Conservation (phyloP, 2,329 filamentous ascomycete species). For the Cladosporium halotolerans region DNA sequence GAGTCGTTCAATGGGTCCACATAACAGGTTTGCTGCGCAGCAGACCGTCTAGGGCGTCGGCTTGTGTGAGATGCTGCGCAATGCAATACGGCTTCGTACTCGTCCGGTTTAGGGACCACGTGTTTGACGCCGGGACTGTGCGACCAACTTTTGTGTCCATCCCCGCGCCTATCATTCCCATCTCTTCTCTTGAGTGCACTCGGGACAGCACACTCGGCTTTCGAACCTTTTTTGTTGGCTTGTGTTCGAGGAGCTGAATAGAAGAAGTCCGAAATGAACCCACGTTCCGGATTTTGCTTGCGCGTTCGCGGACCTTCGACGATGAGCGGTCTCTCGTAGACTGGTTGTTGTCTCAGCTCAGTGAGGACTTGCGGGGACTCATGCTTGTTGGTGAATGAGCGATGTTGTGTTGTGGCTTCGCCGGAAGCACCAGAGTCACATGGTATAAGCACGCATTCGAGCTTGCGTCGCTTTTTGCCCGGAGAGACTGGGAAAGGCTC, state of each 20-base stretch:
- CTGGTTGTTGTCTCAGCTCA: neutral
- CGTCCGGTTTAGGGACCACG: too few relatives aligned
- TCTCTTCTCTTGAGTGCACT: too few relatives aligned
- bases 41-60: neutral
- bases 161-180: too few relatives aligned
- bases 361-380: too few relatives aligned
- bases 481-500: too few relatives aligned
- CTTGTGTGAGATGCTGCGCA: neutral
- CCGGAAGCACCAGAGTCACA: neutral
- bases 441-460: neutral
- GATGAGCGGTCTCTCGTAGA: neutral
- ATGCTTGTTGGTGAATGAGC: too few relatives aligned
- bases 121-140: too few relatives aligned
- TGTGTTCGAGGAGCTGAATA: too few relatives aligned
- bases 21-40: neutral
- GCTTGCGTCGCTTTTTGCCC: neutral
- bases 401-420: neutral
- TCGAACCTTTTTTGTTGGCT: too few relatives aligned
- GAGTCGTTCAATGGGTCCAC: neutral
- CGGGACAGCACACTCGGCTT: too few relatives aligned
- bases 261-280: neutral
- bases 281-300: neutral
- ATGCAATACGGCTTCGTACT: too few relatives aligned
- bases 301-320: neutral
- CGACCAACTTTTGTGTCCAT: too few relatives aligned